Base-by-base conservation (phyloP, 2,329 filamentous ascomycete genomes). In the Botrytis pseudocinerea region DNA sequence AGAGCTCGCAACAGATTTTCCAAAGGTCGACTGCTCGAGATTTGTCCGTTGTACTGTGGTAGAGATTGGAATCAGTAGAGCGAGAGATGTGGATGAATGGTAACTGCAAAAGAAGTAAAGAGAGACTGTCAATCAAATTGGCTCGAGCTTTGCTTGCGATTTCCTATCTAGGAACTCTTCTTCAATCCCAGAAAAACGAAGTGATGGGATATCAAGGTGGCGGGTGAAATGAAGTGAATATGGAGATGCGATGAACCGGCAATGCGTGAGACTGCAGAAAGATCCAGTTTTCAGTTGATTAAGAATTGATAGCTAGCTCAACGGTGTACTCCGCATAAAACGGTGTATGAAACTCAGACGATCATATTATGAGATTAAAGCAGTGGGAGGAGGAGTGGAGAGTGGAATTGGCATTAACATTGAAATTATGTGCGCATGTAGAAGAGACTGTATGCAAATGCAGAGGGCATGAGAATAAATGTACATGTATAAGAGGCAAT, bases 121-220 rank as follows among this genome's bases (percentile, higher is more conserved):
- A 64, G 16, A 57, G 48, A n/a, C 35, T 40, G 54, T 44, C 32
- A 54, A 69, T 20, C 57, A 14, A 54, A 62, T 60, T 57, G 71
- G 71, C 44, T 63, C 63, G 73, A 57, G 73, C 69, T 66, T 68
- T 73, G 10, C 22, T 57, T 73, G 69, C 54, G 14, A 61, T 73
- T 73, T 44, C 64, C 71, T 54, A 18, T 69, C 69, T 69, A 25
- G 54, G 71, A 62, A 60, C 25, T 62, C 42, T 59, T 61, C 42
- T 35, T 44, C 25, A 3, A 18, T 44, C 28, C 42, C 38, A 40
- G 25, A 18, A 42, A 60, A 69, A 60, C 25, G 42, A 46, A n/a
- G 44, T 28, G 38, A 38, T 35, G 66, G 22, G 66, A 61, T 68
- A 54, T 68, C 65, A 12, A 54, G 65, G 65, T 68, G 65, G 65